Base-by-base conservation (phyloP, 257 asterid species). In the Ballota nigra region DNA sequence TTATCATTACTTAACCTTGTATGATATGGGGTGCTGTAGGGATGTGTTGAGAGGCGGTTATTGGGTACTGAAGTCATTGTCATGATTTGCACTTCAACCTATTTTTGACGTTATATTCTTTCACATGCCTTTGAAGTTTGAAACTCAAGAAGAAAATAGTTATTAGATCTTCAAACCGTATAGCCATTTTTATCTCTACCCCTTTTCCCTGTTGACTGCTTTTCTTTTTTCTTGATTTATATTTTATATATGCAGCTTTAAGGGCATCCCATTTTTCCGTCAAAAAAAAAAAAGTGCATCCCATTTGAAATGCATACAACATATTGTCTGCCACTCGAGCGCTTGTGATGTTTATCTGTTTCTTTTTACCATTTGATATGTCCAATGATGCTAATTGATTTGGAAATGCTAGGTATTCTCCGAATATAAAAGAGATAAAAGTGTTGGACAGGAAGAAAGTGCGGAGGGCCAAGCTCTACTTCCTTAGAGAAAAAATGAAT, bases 401-500 rank as follows among this genome's bases (percentile, higher is more conserved):
- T 70, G 83, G 23, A 70, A 72, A 73, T 80, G 70, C 24, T 86
- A 89, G 98, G 93, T 95, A 95, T 77, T 95, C 99, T 33, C 98
- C 99, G 26, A 95, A 95, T 75, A 80, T 95, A 68, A 95, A 88
- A 95, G 98, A 95, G 83, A 88, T 95, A 60, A n/a, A n/a, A n/a
- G n/a, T n/a, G n/a, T n/a, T n/a, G n/a, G n/a, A n/a, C n/a, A n/a
- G n/a, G n/a, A n/a, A n/a, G n/a, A n/a, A n/a, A n/a, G n/a, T n/a
- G n/a, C n/a, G n/a, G n/a, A n/a, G n/a, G n/a, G n/a, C n/a, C 85
- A 95, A 91, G 88, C 95, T 94, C 49, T 94, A 94, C 87, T 94
- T 89, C 79, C 96, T 91, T 69, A 85, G 97, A 81, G 95, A 88
- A 36, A 95, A 77, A 79, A 89, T 88, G 99, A 91, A 91, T 55